Evolutionary conservation across 176 grass and related monocot species (phyloP), one percentile per base, ranked within the genome.

Genomic region (Oryza punctata): DNA sequence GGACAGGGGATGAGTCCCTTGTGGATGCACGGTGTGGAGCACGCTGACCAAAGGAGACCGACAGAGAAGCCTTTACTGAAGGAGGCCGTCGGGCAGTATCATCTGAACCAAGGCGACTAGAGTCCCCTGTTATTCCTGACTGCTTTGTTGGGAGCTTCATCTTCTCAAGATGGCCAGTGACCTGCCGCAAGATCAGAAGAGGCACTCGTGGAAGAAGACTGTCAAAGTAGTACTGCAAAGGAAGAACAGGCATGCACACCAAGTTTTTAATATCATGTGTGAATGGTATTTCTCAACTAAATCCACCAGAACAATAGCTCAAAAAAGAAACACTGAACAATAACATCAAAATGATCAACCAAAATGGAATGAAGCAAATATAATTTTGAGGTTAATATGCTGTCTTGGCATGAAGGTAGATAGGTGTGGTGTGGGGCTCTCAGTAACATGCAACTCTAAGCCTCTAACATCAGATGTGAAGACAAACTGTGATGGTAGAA

Each of bases 1-100:
- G 87, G 21, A 96, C 88, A 65, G 97, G 97, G 27, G 97, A 99
- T 16, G 97, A 94, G 52, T 92, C 97, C 63, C 93, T 91, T 75
- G 97, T 96, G 67, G 97, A 99, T 73, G 93, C 97, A 83, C 97
- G 93, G 47, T 96, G 97, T 68, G 97, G 93, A 73, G 93, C 97
- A 60, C 97, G 91, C 84, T 99, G 97, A 67, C 97, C 93, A 78
- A 99, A 99, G 71, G 97, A 99, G 74, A 96, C 97, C 0, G 97
- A 99, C 33, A 99, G 82, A 47, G 91, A 92, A 78, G 97, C 97
- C 83, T 99, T 99, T 23, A 99, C 93, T 0, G 97, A 96, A 87
- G 97, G 97, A 81, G 97, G 97, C 25, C 97, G 88, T 45, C 91
- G 91, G 26, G 91, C 89, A 63, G 94, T 90, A 72, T 99, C 97